A percentile compares a stretch with the other conserved stretches of the same genome.
phyloP scores from a whole-genome alignment of 2,329 filamentous ascomycete species.

The Exophiala bonariae region DNA sequence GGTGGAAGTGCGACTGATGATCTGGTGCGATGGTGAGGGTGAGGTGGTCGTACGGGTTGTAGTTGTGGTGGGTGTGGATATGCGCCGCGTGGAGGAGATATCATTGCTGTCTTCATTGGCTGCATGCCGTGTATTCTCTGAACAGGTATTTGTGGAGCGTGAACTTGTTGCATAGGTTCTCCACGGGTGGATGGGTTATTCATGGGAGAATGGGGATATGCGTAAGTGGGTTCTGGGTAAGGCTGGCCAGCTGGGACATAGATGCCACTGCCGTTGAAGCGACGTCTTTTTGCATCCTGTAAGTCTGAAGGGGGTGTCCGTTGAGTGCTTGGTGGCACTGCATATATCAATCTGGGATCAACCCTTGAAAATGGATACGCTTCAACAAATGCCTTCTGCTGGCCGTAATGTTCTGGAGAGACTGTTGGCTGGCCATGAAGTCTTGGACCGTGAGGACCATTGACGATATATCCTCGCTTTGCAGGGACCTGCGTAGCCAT shows the following conservation, averaged over 20 bases:
- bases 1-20: slow-evolving; percentile 55
- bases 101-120: slow-evolving; percentile 22
- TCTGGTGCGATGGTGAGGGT: slow-evolving; percentile 40
- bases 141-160: slow-evolving; percentile 5
- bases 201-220: slow-evolving; percentile 36
- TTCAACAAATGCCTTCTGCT: slow-evolving; percentile 15
- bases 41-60: slow-evolving; percentile 38
- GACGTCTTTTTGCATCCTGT: slow-evolving; percentile 64
- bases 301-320: slow-evolving; percentile 23
- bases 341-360: slow-evolving; percentile 25
- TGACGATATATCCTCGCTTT: slow-evolving; percentile 27
- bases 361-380: slow-evolving; percentile 21
- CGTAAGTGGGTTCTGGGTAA: slow-evolving; percentile 21
- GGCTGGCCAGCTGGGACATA: slow-evolving; percentile 43
- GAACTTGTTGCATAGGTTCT: slow-evolving; percentile 11
- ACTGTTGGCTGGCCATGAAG: slow-evolving; percentile 10
- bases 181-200: slow-evolving; percentile 30
- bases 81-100: slow-evolving; percentile 23
- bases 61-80: slow-evolving; percentile 27
- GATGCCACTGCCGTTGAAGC: slow-evolving; percentile 52
- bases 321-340: slow-evolving; percentile 16
- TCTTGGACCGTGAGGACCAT: slow-evolving; percentile 14
- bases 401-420: slow-evolving; percentile 15
- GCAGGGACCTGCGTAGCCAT: slow-evolving; percentile 34
- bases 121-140: slow-evolving; percentile 10